Conservation (phyloP, 164 flowering plant genomes). For the Akebia trifoliata region DNA sequence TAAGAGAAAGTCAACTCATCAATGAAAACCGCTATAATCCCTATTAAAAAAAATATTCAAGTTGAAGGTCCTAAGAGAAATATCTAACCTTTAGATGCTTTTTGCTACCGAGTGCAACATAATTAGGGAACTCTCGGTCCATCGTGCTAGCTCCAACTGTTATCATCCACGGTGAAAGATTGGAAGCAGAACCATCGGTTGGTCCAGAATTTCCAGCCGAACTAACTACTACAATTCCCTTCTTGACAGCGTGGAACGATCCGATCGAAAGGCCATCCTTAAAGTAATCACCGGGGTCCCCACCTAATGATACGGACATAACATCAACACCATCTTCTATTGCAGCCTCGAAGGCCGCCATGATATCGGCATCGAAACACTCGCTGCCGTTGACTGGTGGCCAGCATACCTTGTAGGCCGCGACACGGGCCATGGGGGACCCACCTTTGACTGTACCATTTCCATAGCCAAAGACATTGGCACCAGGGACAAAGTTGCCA, state of each 20-base stretch:
- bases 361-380: conserved; percentile 43
- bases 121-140: conserved; percentile 41
- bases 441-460: conserved; percentile 72
- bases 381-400: conserved; percentile 19
- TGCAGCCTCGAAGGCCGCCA: conserved; percentile 52
- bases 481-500: conserved; percentile 49
- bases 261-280: conserved; percentile 50
- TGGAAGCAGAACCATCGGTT: conserved; percentile 26
- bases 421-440: conserved; percentile 57
- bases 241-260: conserved; percentile 56
- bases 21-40: too few relatives aligned
- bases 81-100: conserved; percentile 22
- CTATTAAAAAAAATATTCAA: too few relatives aligned
- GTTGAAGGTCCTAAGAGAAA: too few relatives aligned
- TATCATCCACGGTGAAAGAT: conserved; percentile 60
- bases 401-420: conserved; percentile 65
- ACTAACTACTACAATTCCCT: conserved; percentile 48
- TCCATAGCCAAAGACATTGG: conserved; percentile 45
- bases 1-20: too few relatives aligned
- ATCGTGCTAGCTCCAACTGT: conserved; percentile 71
- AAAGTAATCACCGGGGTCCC: conserved; percentile 27
- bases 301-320: conserved; percentile 42
- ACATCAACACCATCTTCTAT: conserved; percentile 57
- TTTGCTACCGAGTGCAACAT: conserved; percentile 40
- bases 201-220: conserved; percentile 71